phyloP scores from a whole-genome alignment of 805 yeast genomes.

The Barnettozyma californica region DNA sequence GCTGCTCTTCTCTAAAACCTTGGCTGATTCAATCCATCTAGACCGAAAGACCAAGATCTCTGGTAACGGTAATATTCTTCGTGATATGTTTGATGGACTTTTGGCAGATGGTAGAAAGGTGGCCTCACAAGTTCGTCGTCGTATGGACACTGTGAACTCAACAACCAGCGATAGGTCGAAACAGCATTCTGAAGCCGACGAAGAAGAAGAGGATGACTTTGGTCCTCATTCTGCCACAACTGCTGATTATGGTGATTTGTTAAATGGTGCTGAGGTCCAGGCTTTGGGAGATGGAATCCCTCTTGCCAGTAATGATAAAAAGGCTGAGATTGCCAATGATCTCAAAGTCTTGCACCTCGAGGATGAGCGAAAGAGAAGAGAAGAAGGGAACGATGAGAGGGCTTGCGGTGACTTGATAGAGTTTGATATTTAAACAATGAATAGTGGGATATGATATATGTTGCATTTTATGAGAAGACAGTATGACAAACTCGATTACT shows the following conservation, averaged over 20 bases:
- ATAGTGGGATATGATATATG: background rate
- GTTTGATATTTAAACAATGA: constrained; percentile 28
- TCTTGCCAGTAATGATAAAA: constrained; percentile 9
- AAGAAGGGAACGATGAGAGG: constrained; percentile 3
- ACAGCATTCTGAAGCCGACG: constrained; percentile 12
- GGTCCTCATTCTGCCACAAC: constrained; percentile 34
- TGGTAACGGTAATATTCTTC: constrained; percentile 50
- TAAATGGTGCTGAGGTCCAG: constrained; percentile 46
- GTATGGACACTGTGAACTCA: constrained; percentile 59
- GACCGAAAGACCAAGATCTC: constrained; percentile 43
- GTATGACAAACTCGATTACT: background rate
- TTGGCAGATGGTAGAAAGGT: constrained; percentile 90
- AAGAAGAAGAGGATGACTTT: constrained; percentile 46
- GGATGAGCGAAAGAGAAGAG: constrained; percentile 10
- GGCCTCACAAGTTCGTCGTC: constrained; percentile 81
- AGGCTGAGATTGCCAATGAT: constrained; percentile 19
- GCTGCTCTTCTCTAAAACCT: constrained; percentile 65
- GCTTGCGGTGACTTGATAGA: constrained; percentile 34
- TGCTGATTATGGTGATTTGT: constrained; percentile 37
- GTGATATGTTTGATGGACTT: constrained; percentile 87
- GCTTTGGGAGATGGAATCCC: constrained; percentile 32
- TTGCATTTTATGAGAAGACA: background rate
- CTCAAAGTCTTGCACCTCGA: constrained; percentile 27
- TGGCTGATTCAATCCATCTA: constrained; percentile 64
- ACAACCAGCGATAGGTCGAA: constrained; percentile 9